Evolutionary conservation across 2,329 filamentous ascomycete species (phyloP).

Genomic region (Fusarium zealandicum): DNA sequence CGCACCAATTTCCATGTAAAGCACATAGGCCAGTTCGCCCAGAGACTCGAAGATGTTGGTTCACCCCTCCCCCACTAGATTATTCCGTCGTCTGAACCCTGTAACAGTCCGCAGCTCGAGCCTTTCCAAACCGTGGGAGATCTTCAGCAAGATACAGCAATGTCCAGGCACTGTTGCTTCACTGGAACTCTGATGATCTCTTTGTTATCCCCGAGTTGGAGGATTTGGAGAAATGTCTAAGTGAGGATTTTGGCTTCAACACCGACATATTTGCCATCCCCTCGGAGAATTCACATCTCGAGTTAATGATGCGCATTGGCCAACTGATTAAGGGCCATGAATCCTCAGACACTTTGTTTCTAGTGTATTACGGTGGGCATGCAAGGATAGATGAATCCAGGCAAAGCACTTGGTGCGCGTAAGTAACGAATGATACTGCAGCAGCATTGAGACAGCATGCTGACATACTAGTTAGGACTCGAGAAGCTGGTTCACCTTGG

Average conservation of each 20-base stretch:
- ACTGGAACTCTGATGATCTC: conserved; percentile 66
- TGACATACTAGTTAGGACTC: conserved; percentile 49
- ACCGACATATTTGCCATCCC: conserved; percentile 66
- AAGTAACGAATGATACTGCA: conserved; percentile 41
- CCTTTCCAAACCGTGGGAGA: conserved; percentile 63
- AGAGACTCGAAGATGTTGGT: conserved; percentile 62
- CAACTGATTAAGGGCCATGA: conserved; percentile 65
- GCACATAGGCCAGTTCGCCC: conserved; percentile 61
- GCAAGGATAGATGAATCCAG: conserved; percentile 66
- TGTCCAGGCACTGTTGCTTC: conserved; percentile 61
- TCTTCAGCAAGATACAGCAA: conserved; percentile 62
- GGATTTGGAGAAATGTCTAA: conserved; percentile 62
- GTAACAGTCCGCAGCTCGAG: conserved; percentile 59
- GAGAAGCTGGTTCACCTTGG: conserved; percentile 61
- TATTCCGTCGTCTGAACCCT: conserved; percentile 7
- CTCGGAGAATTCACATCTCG: conserved; percentile 64
- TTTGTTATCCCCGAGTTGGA: conserved; percentile 66
- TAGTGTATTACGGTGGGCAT: conserved; percentile 67
- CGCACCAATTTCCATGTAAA: conserved; percentile 66
- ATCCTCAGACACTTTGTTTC: conserved; percentile 61
- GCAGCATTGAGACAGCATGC: neutral
- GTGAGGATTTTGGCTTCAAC: conserved; percentile 62
- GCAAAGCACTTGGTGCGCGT: conserved; percentile 68
- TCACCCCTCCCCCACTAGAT: neutral
- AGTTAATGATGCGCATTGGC: conserved; percentile 64